Evolutionary conservation across 352 stramenopile species (phyloP).

Genomic region (Pythium vanterpoolii): DNA sequence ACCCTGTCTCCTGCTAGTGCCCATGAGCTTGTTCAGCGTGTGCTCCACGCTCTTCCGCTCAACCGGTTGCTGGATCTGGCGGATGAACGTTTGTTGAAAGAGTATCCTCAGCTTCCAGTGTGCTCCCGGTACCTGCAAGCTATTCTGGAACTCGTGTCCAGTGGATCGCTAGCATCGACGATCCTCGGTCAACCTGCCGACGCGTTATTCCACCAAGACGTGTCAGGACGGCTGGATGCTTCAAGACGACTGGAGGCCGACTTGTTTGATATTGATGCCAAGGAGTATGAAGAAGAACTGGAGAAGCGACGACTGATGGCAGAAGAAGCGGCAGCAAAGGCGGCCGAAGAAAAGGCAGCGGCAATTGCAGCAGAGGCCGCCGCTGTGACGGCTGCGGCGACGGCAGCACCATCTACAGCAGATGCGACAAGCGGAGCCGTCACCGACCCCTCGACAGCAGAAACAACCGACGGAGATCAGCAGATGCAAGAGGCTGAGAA

Average conservation of each 20-base stretch:
- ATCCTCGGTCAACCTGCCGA: constrained; percentile 47
- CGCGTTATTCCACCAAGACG: constrained; percentile 45
- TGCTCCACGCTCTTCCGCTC: constrained; percentile 56
- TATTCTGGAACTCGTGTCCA: constrained; percentile 78
- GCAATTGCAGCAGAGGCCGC: constrained; percentile 19
- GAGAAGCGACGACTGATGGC: constrained; percentile 34
- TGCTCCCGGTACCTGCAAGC: constrained; percentile 85
- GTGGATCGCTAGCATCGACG: constrained; percentile 55
- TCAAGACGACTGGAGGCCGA: constrained; percentile 65
- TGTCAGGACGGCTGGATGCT: constrained; percentile 37
- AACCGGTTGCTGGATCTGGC: constrained; percentile 68
- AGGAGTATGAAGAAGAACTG: constrained; percentile 69
- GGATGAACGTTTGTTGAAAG: constrained; percentile 70
- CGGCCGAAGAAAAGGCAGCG: constrained; percentile 32
- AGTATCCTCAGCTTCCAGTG: constrained; percentile 72
- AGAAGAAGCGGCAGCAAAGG: constrained; percentile 49
- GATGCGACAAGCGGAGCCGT: background rate
- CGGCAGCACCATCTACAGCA: background rate
- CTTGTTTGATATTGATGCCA: constrained; percentile 57
- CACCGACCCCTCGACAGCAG: background rate
- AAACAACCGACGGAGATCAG: constrained; percentile 20
- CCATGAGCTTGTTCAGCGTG: constrained; percentile 17
- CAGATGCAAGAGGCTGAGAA: constrained; percentile 32
- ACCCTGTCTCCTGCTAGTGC: constrained; percentile 1
- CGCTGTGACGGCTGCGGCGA: background rate